Evolutionary conservation across 75 land plant species (phyloP), one percentile per base, ranked within the genome.

Genomic region (Ceratopteris richardii): DNA sequence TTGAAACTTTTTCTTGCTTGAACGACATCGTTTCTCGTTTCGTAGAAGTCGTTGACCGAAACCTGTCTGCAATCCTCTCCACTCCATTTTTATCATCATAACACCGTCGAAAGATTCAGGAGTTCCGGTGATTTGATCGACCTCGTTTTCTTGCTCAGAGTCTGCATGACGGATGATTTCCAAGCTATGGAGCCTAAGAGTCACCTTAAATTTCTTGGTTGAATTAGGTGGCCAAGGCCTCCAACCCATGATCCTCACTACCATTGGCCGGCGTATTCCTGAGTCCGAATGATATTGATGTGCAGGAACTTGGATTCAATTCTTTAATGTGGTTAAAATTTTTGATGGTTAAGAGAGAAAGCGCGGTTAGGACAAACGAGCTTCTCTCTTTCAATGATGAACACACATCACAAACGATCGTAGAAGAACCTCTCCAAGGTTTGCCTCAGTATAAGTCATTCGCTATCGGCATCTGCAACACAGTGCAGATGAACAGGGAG

Each of bases 191-290:
- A 86, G 47, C 0, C 63, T 70, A 31, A 85, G 54, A 23, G 55
- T 75, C 65, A 80, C 84, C 74, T 77, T 72, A 58, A 39, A 82
- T 33, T 82, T 81, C 61, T 66, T 82, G 26, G 77, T 56, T 1
- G 50, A 1, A 26, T 59, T 27, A 9, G 81, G 74, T 26, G 88
- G 84, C 82, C 90, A 81, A 21, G 83, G 86, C 61, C 84, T 82
- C 95, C 95, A 89, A 44, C 70, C 62, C 66, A 89, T 82, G 79
- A 80, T 75, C 70, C 71, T 89, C 69, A 72, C 82, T 31, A 79
- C 37, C 37, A 33, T 33, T 9, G n/a, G 37, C 9, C 7, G 3
- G 37, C 9, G 37, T 33, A 9, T 33, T 3, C 9, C 9, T 3
- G 37, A 9, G 37, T 3, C 9, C 7, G 37, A 9, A 9, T 33